These are phyloP conservation scores for Paraconiothyrium brasiliense DNA, from an alignment of 2,329 filamentous ascomycete species.

Conservation along the genomic window DNA sequence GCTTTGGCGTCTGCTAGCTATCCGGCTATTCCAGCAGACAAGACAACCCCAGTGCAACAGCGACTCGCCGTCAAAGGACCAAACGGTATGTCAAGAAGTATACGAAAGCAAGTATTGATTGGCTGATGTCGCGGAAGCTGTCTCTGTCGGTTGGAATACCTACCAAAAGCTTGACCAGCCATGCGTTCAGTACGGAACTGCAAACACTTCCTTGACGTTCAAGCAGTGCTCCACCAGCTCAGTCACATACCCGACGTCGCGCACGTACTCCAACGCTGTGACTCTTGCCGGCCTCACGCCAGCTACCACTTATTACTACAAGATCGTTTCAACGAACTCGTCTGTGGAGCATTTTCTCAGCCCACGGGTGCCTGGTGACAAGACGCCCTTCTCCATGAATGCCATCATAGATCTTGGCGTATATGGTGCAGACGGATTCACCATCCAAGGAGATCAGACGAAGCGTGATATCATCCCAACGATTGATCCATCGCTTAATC, in stretches of 20 bases:
- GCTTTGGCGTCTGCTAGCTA: slow-evolving; percentile 13
- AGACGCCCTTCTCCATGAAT: slow-evolving; percentile 62
- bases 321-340: slow-evolving; percentile 66
- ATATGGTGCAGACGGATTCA: slow-evolving; percentile 64
- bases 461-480: slow-evolving; percentile 61
- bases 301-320: slow-evolving; percentile 68
- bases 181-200: slow-evolving; percentile 64
- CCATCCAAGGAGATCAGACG: slow-evolving; percentile 44
- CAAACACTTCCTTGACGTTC: slow-evolving; percentile 49
- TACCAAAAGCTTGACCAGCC: slow-evolving; percentile 57
- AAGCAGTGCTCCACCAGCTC: slow-evolving; percentile 58
- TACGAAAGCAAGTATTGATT: not conserved
- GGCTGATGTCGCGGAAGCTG: slow-evolving; percentile 1
- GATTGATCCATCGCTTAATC: slow-evolving; percentile 63
- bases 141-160: slow-evolving; percentile 62
- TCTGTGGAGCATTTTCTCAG: slow-evolving; percentile 64
- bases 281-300: slow-evolving; percentile 58
- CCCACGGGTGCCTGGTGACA: slow-evolving; percentile 63
- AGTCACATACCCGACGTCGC: slow-evolving; percentile 63
- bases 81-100: not conserved
- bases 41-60: slow-evolving; percentile 18
- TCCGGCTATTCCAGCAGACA: slow-evolving; percentile 15
- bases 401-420: slow-evolving; percentile 66
- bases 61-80: slow-evolving; percentile 16
- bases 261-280: slow-evolving; percentile 63